Evolutionary conservation across 306 rosid species (phyloP), one percentile per base, ranked within the genome.

Genomic region (Gynostemma pentaphyllum): DNA sequence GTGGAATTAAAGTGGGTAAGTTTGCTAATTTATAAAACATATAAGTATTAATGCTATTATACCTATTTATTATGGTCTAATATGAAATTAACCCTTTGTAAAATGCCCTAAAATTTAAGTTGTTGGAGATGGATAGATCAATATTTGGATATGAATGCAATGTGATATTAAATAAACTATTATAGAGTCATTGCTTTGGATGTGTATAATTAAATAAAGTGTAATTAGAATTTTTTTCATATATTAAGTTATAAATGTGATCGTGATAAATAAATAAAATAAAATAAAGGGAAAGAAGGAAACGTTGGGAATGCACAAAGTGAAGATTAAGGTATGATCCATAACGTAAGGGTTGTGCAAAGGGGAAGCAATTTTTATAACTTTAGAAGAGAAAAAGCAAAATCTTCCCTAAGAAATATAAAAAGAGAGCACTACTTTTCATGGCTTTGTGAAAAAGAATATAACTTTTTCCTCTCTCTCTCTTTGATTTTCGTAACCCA

Each of bases 391-490:
- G 72, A 75, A n/a, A 87, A 87, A 78, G 87, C 51, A 80, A 83
- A 85, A 87, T 87, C 95, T 83, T 87, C 96, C 70, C 83, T 74
- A 74, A 85, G 81, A 82, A 81, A 82, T 76, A 86, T 78, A 77
- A 78, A 85, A 85, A 83, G 86, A 81, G 76, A 74, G 89, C 96
- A 79, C 98, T 75, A 78, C 96, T 91, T 91, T 91, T 85, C 64
- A 87, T 85, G 92, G 74, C 63, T 70, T 83, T 73, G 80, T 83
- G 67, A 76, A 80, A 91, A 87, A 83, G 94, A 81, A 85, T 87
- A 81, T 87, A 81, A 78, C 89, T 83, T 87, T 85, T 90, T 75
- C 69, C 77, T 75, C 73, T 70, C 83, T 71, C 77, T 75, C 73
- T 70, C 83, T 73, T 78, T 83, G 94, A 87, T 79, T 90, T 83